Evolutionary conservation across 2,329 filamentous ascomycete genomes (phyloP).

Genomic region (Ophiocordyceps camponoti-rufipedis): DNA sequence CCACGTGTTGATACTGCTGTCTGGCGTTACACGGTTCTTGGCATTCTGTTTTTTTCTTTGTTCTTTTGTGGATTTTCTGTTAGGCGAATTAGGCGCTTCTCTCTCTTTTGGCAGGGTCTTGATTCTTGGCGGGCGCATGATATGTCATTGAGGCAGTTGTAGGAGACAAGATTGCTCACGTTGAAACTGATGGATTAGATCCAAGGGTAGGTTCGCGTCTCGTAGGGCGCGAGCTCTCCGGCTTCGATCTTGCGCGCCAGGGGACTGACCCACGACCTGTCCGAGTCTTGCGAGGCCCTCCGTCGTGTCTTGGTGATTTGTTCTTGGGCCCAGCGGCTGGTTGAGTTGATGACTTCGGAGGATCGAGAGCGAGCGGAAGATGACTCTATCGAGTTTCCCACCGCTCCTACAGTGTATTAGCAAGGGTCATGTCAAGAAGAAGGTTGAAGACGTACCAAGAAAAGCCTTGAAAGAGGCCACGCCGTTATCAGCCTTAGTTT

Average conservation of each 20-base stretch:
- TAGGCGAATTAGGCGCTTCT: neutral
- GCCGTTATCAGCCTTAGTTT: no score
- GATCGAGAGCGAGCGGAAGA: neutral
- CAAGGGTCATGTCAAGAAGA: no score
- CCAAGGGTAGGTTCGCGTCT: neutral
- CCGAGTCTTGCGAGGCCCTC: constrained; percentile 2
- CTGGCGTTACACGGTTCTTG: neutral
- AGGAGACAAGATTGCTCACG: neutral
- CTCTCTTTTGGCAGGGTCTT: neutral
- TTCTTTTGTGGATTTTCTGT: no score
- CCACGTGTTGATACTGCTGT: no score
- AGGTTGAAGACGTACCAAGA: no score
- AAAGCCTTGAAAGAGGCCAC: no score
- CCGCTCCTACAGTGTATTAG: no score
- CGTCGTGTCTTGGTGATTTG: neutral
- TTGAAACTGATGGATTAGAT: neutral
- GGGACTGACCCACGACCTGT: constrained; percentile 6
- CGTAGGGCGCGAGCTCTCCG: neutral
- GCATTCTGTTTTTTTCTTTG: neutral
- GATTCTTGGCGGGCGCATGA: neutral
- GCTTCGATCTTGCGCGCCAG: constrained; percentile 4
- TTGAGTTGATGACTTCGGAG: neutral
- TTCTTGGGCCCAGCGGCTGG: neutral
- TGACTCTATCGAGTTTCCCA: no score
- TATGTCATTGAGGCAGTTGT: neutral